These are phyloP conservation scores for Nemania sp. DNA, from an alignment of 2,329 filamentous ascomycete genomes.

Conservation along the genomic window DNA sequence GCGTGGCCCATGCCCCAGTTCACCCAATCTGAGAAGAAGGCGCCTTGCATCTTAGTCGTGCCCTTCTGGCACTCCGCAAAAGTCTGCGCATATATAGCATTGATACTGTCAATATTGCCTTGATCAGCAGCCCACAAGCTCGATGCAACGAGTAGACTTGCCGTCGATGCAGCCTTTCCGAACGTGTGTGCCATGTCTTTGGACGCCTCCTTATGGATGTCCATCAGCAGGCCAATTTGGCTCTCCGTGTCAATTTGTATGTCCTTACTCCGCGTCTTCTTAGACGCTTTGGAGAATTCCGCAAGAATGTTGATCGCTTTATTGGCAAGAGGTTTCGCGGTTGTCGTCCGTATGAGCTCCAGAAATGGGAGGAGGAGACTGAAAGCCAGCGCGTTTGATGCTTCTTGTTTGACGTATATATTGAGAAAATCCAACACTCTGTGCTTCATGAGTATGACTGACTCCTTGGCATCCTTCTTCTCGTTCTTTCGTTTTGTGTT, in stretches of 20 bases:
- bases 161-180: conserved; percentile 72
- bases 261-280: conserved; percentile 54
- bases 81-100: conserved; percentile 66
- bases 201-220: conserved; percentile 69
- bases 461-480: conserved; percentile 84
- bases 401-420: conserved; percentile 81
- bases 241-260: conserved; percentile 47
- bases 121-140: conserved; percentile 60
- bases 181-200: conserved; percentile 69
- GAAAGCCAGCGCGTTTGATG: conserved; percentile 67
- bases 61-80: conserved; percentile 62
- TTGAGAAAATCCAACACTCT: conserved; percentile 85
- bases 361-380: conserved; percentile 75
- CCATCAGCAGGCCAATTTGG: conserved; percentile 61
- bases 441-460: conserved; percentile 92
- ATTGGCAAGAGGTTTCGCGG: conserved; percentile 72
- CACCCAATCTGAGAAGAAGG: conserved; percentile 72
- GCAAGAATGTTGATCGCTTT: conserved; percentile 74
- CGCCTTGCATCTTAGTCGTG: conserved; percentile 62
- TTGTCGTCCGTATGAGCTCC: conserved; percentile 74
- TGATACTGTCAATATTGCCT: conserved; percentile 56
- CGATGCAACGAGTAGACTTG: conserved; percentile 68
- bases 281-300: conserved; percentile 69
- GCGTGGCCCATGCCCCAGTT: conserved; percentile 68
- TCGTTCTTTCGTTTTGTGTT: conserved; percentile 75